Base-by-base conservation (phyloP, 2,329 filamentous ascomycete species). In the Phoma sp. region DNA sequence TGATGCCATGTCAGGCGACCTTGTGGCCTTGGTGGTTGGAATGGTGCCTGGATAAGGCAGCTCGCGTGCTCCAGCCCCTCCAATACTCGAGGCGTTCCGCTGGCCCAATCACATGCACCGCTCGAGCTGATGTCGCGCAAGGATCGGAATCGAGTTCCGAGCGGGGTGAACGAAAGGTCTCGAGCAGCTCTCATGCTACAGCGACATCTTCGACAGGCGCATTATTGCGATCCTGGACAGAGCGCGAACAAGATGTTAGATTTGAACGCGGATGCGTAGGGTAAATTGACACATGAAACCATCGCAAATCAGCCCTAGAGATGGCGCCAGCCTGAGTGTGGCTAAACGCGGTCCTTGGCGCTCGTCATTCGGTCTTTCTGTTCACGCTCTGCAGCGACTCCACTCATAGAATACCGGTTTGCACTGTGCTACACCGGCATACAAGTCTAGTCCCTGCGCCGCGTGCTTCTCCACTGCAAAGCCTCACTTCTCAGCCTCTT, bases 361-460 rank as follows among this genome's bases (percentile, higher is more conserved):
- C 31, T 55, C 55, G 60, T 65, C 62, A 65, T 51, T 37, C 47
- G 50, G 39, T 38, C 53, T 49, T 58, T 43, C 51, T 49, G 37
- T 38, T 55, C 48, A 41, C 27, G 41, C 27, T 43, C 46, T 55
- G 46, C 40, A 37, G 12, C 36, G 36, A 57, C 47, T 49, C 40
- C 29, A 31, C 36, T 53, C 43, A 52, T 55, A 63, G 60, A 68
- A 65, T 68, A 64, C 65, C 55, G 58, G 65, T 67, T 68, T 67
- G 43, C 51, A 48, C 31, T 25, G 54, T 51, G 48, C 35, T 52
- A 56, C 52, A 50, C 46, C 43, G 41, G 36, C 51, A 29, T 68
- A 66, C 65, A 68, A 66, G 64, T 62, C 49, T 40, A 31, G 58
- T 50, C 40, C 54, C 48, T 52, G 51, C 56, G 54, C 55, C 39